A percentile compares a stretch with the other conserved stretches of the same genome.
Evolutionary conservation across 345 rosid genomes (phyloP).

Genomic region (Xanthoceras sorbifolium): DNA sequence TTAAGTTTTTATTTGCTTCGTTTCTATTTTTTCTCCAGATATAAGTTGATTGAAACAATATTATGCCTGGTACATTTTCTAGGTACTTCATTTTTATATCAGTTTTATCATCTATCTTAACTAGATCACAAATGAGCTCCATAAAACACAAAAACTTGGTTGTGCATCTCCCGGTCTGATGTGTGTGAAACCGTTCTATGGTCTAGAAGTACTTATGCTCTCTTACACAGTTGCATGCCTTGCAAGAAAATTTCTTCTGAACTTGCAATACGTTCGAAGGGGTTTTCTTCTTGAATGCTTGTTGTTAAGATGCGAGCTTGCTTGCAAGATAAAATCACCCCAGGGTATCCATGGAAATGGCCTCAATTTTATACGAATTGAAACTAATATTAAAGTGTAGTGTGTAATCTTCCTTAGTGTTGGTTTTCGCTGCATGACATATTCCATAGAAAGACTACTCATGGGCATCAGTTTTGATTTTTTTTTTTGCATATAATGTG

Average conservation of each 20-base stretch:
- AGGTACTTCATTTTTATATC: neutral
- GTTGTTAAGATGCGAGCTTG: neutral
- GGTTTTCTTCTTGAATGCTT: neutral
- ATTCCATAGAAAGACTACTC: neutral
- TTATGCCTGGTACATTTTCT: neutral
- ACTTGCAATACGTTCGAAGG: no score
- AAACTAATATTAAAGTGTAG: neutral
- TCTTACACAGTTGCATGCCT: neutral
- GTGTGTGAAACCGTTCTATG: neutral
- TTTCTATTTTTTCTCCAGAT: neutral
- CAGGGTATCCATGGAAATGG: no score
- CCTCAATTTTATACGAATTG: neutral
- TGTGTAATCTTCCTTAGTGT: neutral
- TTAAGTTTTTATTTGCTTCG: conserved; percentile 6
- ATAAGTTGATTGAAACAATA: neutral
- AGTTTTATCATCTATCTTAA: neutral
- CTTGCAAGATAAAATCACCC: neutral
- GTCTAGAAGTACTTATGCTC: neutral
- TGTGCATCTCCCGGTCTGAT: neutral
- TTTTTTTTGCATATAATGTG: neutral
- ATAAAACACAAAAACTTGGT: neutral
- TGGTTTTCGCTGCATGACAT: neutral
- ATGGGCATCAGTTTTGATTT: neutral
- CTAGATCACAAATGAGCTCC: neutral
- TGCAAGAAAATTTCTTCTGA: neutral